Evolutionary conservation across 2,329 filamentous ascomycete species (phyloP), one percentile per base, ranked within the genome.

Genomic region (Cercospora sojina): DNA sequence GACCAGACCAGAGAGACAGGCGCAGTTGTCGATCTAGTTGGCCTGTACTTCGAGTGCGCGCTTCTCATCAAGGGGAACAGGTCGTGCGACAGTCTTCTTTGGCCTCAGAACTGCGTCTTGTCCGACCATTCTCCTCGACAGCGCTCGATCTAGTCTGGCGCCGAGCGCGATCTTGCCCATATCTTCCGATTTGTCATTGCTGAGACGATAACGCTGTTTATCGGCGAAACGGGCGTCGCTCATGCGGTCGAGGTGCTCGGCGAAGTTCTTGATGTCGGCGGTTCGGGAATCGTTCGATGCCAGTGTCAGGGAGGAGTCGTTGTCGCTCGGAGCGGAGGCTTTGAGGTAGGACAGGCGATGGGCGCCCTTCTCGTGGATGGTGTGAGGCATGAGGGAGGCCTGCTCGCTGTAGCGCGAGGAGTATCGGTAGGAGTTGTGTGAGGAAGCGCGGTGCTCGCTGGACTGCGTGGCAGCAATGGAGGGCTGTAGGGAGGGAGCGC

Each of bases 131-230:
- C 93, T 87, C 71, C 93, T 86, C 72, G 90, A 90, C 64, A 97
- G 87, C 23, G 93, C 93, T 67, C 93, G 88, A 78, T 97, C 93
- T 47, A 97, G 87, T 82, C 97, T 97, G 67, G 93, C 93, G 57
- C 93, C 91, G 61, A 97, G 86, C 41, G 93, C 93, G 66, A 96
- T 86, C 82, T 96, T 96, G 82, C 88, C 89, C 79, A 96, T 84
- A 77, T 90, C 89, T 74, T 92, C 91, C 20, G 85, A 87, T 84
- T 96, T 96, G 79, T 94, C 88, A 69, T 90, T 87, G 77, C 84
- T 90, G 70, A 93, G 87, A 64, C 88, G 84, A 76, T 93, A 93
- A 73, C 93, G 90, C 82, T 97, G 93, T 74, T 90, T 87, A 73
- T 87, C 83, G 20, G 51, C 49, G 29, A 97, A 88, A 58, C 90